These are phyloP conservation scores for Gossypium arboreum DNA, from an alignment of 345 rosid species.

Conservation along the genomic window DNA sequence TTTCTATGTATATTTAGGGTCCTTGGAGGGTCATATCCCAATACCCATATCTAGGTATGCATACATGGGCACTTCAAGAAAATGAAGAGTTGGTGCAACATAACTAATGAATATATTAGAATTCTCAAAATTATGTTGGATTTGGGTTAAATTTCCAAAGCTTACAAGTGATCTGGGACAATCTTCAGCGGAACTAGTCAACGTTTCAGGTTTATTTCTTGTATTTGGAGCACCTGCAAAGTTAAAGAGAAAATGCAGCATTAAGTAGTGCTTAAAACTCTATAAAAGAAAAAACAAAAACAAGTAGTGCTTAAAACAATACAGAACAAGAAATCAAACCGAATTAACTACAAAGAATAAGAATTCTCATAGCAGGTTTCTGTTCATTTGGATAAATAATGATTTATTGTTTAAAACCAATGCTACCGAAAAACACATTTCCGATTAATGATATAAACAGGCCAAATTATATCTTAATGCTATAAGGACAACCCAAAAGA, in stretches of 20 bases:
- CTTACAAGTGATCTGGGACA: not conserved
- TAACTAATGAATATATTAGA: no score
- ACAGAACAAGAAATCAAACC: constrained; percentile 7
- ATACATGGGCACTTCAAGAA: no score
- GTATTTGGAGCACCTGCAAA: constrained; percentile 40
- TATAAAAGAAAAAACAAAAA: no score
- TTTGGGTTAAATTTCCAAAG: not conserved
- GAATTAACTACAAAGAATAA: not conserved
- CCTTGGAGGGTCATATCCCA: no score
- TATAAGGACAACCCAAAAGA: not conserved
- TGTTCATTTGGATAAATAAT: not conserved
- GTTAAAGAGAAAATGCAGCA: constrained; percentile 11
- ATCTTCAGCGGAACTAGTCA: constrained; percentile 15
- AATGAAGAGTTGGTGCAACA: no score
- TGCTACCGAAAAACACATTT: not conserved
- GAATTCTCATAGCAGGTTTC: not conserved
- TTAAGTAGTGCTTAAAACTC: not conserved
- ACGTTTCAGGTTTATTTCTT: constrained; percentile 30
- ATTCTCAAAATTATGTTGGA: no score
- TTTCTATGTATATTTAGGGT: no score
- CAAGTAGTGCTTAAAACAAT: not conserved
- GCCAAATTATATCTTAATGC: not conserved
- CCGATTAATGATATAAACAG: not conserved
- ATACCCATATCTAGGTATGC: no score
- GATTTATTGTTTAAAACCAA: not conserved